Base-by-base conservation (phyloP, 495 filamentous ascomycete species). In the Pyrenula aspistea region DNA sequence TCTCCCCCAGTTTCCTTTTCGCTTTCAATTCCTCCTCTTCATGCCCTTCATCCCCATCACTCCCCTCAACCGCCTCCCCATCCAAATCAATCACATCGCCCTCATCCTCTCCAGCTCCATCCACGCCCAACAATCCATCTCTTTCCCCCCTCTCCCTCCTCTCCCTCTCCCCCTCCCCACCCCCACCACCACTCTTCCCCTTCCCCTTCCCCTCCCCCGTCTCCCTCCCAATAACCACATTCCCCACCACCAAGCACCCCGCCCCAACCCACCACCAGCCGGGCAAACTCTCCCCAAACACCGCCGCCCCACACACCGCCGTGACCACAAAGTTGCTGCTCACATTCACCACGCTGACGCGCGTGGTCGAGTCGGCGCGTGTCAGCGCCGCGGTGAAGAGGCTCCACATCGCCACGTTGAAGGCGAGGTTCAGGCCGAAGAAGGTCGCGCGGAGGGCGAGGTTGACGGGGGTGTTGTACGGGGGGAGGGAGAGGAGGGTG, bases 361-460 rank as follows among this genome's bases (percentile, higher is more conserved):
- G 90, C 0, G 88, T 91, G 4, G 93, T 95, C 1, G 89, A 94
- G 36, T 85, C 75, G 1, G 85, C 87, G 24, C 84, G 82, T 0
- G 90, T 87, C 22, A 98, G 79, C 51, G 93, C 93, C n/a, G 83
- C 79, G 1, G 83, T 86, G 71, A 81, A 81, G 54, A 97, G 79
- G 0, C 87, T 82, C 92, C 92, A 97, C 92, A 96, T 97, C 23
- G 94, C 80, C 55, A 84, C 83, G 61, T 96, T 96, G 76, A 95
- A 95, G 47, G 84, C 67, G 36, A 96, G 77, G 66, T 96, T 96
- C 19, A 96, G 79, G 22, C 73, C 83, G 65, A 98, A 95, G 73
- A 92, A 96, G 23, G 81, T 4, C 42, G 15, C 48, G 22, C 55
- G 57, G 36, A 36, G 49, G 55, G 50, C 10, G 12, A 51, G 48